Conservation (phyloP, 225 moss, liverwort and hornwort species). For the Marchantia polymorpha region DNA sequence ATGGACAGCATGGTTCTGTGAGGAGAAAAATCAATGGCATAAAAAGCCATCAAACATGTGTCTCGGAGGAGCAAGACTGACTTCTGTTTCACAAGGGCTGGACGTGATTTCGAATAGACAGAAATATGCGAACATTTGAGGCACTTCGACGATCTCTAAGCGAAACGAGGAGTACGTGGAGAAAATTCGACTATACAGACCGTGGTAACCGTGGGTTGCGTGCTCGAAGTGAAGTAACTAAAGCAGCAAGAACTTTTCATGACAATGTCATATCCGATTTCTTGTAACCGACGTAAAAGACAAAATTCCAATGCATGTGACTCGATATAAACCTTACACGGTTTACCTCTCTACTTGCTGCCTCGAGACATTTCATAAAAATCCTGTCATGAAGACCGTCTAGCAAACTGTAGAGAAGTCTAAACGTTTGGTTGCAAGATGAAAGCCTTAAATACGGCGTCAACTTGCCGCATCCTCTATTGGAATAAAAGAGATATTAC, state of each 20-base stretch:
- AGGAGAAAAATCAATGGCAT: background rate
- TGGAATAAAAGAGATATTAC: slow-evolving; percentile 20
- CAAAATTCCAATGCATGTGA: too few relatives aligned
- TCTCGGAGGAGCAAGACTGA: background rate
- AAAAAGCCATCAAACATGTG: background rate
- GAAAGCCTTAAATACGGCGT: background rate
- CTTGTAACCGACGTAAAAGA: too few relatives aligned
- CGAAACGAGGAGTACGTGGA: background rate
- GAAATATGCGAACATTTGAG: background rate
- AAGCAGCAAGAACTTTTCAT: too few relatives aligned
- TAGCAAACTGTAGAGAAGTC: background rate
- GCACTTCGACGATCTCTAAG: background rate
- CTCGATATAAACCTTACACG: too few relatives aligned
- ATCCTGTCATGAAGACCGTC: too few relatives aligned
- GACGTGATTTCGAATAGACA: background rate
- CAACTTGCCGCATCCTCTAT: background rate
- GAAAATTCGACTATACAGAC: background rate
- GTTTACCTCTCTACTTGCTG: too few relatives aligned
- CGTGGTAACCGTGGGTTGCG: too few relatives aligned
- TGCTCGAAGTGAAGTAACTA: too few relatives aligned
- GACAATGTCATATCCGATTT: too few relatives aligned
- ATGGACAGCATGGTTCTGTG: background rate
- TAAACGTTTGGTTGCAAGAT: background rate
- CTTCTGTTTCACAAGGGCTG: too few relatives aligned
- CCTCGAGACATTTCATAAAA: too few relatives aligned